Conservation (phyloP, 176 grass and related monocot species). For the Tillandsia fasciculata region DNA sequence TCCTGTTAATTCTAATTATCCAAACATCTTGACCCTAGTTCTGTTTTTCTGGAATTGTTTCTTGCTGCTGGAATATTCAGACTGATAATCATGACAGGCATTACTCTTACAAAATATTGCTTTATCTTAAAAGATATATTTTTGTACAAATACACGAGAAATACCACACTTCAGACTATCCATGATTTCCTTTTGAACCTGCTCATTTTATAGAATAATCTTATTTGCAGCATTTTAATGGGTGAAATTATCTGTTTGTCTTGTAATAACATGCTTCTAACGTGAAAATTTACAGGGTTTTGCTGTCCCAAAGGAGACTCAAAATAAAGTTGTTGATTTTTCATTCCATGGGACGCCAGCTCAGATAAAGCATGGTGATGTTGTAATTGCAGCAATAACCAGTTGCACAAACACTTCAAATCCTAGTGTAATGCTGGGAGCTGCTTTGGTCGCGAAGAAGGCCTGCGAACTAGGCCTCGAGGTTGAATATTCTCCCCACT, state of each 20-base stretch:
- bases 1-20: no score
- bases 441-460: conserved; percentile 96
- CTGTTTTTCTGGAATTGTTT: no score
- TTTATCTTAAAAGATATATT: no score
- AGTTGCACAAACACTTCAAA: conserved; percentile 99
- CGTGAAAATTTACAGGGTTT: conserved; percentile 55
- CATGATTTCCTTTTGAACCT: not conserved
- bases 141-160: no score
- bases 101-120: no score
- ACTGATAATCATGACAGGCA: no score
- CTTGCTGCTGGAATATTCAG: no score
- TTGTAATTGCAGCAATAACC: conserved; percentile 98
- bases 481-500: conserved; percentile 31
- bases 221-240: not conserved
- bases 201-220: not conserved
- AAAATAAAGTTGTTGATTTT: conserved; percentile 81
- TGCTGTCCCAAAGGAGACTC: conserved; percentile 91
- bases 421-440: conserved; percentile 95
- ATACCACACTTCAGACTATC: no score
- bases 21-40: no score
- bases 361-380: conserved; percentile 85
- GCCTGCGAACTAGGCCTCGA: conserved; percentile 93
- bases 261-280: not conserved
- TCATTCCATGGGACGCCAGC: conserved; percentile 73
- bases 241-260: not conserved